Evolutionary conservation across 2,329 filamentous ascomycete genomes (phyloP).

Genomic region (Aotearoamyces nothofagi): DNA sequence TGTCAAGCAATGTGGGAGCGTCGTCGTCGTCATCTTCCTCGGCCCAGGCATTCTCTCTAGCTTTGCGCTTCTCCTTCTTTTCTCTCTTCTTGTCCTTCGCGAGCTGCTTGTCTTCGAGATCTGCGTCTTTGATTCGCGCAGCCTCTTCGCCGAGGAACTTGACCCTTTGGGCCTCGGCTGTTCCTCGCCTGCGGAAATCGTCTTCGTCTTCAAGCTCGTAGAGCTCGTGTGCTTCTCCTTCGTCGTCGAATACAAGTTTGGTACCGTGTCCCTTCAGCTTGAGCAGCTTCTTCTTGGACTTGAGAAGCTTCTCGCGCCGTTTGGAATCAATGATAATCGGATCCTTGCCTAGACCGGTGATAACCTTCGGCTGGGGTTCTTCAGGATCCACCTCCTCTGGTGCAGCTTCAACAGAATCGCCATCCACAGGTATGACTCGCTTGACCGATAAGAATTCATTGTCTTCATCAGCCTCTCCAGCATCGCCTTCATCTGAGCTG

Average conservation of each 20-base stretch:
- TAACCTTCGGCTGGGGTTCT: conserved; percentile 35
- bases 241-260: conserved; percentile 84
- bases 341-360: conserved; percentile 52
- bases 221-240: conserved; percentile 68
- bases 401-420: conserved; percentile 30
- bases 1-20: conserved; percentile 16
- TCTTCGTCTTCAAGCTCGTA: conserved; percentile 84
- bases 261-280: conserved; percentile 79
- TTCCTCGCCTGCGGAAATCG: conserved; percentile 60
- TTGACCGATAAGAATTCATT: conserved; percentile 85
- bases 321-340: conserved; percentile 84
- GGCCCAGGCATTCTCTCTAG: conserved; percentile 39
- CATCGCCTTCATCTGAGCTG: conserved; percentile 25
- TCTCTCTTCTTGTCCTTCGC: conserved; percentile 65
- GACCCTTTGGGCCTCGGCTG: conserved; percentile 59
- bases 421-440: conserved; percentile 62
- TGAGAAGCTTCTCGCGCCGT: conserved; percentile 85
- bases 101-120: conserved; percentile 68
- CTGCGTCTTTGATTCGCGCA: conserved; percentile 55
- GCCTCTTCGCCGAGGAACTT: conserved; percentile 67
- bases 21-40: conserved; percentile 20
- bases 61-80: conserved; percentile 62
- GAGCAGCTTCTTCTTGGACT: conserved; percentile 84
- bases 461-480: conserved; percentile 45
- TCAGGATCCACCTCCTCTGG: conserved; percentile 25